Evolutionary conservation across 73 alveolate genomes (phyloP).

Genomic region (Diophrys sp.): DNA sequence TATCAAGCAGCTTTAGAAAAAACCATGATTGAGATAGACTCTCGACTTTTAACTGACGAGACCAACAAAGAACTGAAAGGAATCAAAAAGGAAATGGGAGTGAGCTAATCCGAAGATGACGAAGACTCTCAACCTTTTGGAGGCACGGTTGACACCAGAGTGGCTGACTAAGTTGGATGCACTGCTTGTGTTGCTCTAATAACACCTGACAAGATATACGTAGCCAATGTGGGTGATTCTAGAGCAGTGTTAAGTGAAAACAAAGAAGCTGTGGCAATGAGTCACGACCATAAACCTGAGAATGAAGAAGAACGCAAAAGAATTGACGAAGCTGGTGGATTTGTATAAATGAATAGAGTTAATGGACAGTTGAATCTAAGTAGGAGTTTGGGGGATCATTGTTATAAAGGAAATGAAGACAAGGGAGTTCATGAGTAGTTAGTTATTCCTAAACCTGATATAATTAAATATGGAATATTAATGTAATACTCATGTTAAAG

Average conservation of each 20-base stretch:
- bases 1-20: conserved; percentile 71
- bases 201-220: conserved; percentile 48
- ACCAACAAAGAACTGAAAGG: too few relatives aligned
- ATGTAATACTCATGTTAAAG: too few relatives aligned
- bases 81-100: too few relatives aligned
- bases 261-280: conserved; percentile 66
- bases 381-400: conserved; percentile 74
- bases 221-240: conserved; percentile 85
- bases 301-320: conserved; percentile 71
- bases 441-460: conserved; percentile 80
- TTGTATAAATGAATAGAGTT: conserved; percentile 70
- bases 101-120: conserved; percentile 59
- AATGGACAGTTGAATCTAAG: conserved; percentile 72
- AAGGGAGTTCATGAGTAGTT: conserved; percentile 32
- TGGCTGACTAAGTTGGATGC: conserved; percentile 70
- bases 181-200: conserved; percentile 88
- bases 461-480: too few relatives aligned
- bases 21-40: conserved; percentile 83
- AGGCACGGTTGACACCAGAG: not conserved
- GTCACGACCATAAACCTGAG: conserved; percentile 81
- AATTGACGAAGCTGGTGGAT: conserved; percentile 77
- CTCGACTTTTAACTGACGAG: too few relatives aligned
- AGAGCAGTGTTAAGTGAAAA: conserved; percentile 60
- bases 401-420: conserved; percentile 61
- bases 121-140: conserved; percentile 4